These are phyloP conservation scores for Trichoderma sp. DNA, from an alignment of 2,329 filamentous ascomycete species.

Conservation along the genomic window DNA sequence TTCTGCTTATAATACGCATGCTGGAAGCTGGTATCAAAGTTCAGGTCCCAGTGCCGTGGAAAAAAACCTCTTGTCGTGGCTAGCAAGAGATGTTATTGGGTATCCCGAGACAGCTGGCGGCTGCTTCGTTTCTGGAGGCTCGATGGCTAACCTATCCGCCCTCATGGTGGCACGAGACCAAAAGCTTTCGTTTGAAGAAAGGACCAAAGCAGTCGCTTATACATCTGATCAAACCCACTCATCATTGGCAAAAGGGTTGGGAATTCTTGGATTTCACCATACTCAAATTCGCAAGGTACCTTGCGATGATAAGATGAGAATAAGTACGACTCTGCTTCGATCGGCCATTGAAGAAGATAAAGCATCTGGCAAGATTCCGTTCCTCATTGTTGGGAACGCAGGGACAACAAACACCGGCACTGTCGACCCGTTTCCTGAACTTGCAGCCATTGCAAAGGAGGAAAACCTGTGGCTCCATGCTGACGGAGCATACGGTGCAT, in stretches of 20 bases:
- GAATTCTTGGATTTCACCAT: conserved; percentile 20
- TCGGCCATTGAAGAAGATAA: conserved; percentile 16
- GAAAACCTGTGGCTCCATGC: conserved; percentile 26
- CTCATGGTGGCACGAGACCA: conserved; percentile 25
- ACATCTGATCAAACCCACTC: conserved; percentile 24
- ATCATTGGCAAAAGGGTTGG: conserved; percentile 21
- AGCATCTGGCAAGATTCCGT: conserved; percentile 16
- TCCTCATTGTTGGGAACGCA: conserved; percentile 20
- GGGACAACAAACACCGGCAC: conserved; percentile 23
- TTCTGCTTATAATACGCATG: conserved; percentile 25
- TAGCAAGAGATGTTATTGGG: conserved; percentile 17
- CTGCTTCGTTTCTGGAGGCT: conserved; percentile 27
- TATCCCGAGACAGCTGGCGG: conserved; percentile 24
- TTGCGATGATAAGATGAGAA: conserved; percentile 16
- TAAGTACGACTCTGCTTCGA: not conserved
- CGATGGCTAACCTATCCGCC: conserved; percentile 28
- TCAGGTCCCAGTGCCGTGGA: conserved; percentile 26
- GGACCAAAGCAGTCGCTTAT: conserved; percentile 18
- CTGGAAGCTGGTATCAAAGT: conserved; percentile 25
- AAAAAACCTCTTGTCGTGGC: conserved; percentile 26
- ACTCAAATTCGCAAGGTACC: conserved; percentile 15
- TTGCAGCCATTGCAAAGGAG: conserved; percentile 11
- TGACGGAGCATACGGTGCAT: conserved; percentile 29
- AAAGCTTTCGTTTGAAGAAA: conserved; percentile 13
- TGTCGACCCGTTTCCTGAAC: conserved; percentile 18